Evolutionary conservation across 495 filamentous ascomycete species (phyloP), one percentile per base, ranked within the genome.

Genomic region (Podospora didyma): DNA sequence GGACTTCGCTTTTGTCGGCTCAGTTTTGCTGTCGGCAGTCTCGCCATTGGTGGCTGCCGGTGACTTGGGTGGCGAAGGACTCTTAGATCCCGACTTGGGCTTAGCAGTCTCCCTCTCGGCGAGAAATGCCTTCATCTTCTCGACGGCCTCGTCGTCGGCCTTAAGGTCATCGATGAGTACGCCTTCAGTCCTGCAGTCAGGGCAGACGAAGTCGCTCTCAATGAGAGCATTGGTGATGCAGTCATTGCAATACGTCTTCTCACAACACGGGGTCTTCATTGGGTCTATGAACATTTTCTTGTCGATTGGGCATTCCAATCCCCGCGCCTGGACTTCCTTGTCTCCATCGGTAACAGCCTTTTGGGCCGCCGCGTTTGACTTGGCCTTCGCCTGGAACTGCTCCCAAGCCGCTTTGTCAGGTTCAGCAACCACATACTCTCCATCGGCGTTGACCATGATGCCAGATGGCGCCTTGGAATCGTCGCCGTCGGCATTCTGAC

Each of bases 171-270:
- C 95, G 73, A 97, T 87, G 54, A 96, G 78, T 46, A 97, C 89
- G 57, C 89, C 91, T 61, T 96, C 91, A 44, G 84, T 89, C 69
- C 87, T 82, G 78, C 94, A 98, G 50, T 84, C 86, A 54, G 95
- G 95, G 71, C 94, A 98, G 66, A 89, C 79, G 77, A 98, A 90
- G 80, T 98, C 94, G 82, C 87, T 93, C 78, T 97, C 91, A 75
- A 96, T 91, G 76, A 98, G 86, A 65, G 90, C 87, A 83, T 92
- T 95, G 64, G 92, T 92, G 72, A 97, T 96, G 87, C 94, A 98
- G 63, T 97, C 91, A 82, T 91, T 89, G 84, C 94, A 98, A 82
- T 93, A 97, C 69, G 92, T 96, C 80, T 87, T 92, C 71, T 88
- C 82, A 79, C 94, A 98, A 79, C 94, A 98, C 57, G 94, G 95